phyloP scores from a whole-genome alignment of 768 basidiomycete genomes.

The Podaxis rugospora region DNA sequence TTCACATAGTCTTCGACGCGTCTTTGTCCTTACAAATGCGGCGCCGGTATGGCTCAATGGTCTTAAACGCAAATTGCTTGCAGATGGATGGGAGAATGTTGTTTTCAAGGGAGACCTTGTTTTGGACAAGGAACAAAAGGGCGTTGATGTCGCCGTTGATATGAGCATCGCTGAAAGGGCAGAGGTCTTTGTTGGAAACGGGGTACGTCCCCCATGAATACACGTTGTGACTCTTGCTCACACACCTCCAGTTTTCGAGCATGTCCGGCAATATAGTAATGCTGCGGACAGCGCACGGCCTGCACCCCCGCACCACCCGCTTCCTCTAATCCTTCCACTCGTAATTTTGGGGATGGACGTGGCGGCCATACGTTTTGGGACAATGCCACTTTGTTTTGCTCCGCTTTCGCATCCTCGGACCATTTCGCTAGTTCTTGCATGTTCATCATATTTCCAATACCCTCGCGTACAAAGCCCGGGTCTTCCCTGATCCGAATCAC shows the following conservation, averaged over 20 bases:
- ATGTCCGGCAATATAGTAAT: slow-evolving; percentile 47
- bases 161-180: slow-evolving; percentile 57
- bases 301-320: slow-evolving; percentile 31
- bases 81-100: slow-evolving; percentile 49
- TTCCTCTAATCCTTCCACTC: slow-evolving; percentile 29
- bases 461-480: too few relatives aligned
- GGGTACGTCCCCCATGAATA: slow-evolving; percentile 33
- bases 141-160: slow-evolving; percentile 51
- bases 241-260: slow-evolving; percentile 38
- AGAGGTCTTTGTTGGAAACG: slow-evolving; percentile 59
- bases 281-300: slow-evolving; percentile 39
- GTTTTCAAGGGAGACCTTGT: slow-evolving; percentile 30
- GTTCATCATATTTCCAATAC: too few relatives aligned
- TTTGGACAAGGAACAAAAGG: slow-evolving; percentile 40
- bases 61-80: slow-evolving; percentile 30
- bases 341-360: too few relatives aligned
- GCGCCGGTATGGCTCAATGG: slow-evolving; percentile 38
- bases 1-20: slow-evolving; percentile 17
- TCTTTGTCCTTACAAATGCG: slow-evolving; percentile 50
- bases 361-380: too few relatives aligned
- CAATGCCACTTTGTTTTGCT: too few relatives aligned
- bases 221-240: slow-evolving; percentile 7
- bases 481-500: too few relatives aligned
- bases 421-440: too few relatives aligned
- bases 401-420: too few relatives aligned